Evolutionary conservation across 495 filamentous ascomycete genomes (phyloP).

Genomic region (Usnea hakonensis): DNA sequence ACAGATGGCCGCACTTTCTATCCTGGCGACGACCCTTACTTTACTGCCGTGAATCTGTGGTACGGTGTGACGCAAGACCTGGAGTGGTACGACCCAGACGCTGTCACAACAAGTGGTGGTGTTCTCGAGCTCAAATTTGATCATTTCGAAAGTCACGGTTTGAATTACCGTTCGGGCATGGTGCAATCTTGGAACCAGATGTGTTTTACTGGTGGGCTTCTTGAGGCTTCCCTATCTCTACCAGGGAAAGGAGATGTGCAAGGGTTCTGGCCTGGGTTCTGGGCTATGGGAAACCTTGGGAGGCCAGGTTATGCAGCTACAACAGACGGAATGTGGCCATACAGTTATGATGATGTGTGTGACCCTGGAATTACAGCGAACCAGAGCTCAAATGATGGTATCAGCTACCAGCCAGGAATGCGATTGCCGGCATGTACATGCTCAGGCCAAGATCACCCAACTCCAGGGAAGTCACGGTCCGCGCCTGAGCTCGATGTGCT

Average conservation of each 20-base stretch:
- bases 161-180: constrained; percentile 75
- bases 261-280: constrained; percentile 77
- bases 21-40: constrained; percentile 65
- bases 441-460: constrained; percentile 57
- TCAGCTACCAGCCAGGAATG: constrained; percentile 68
- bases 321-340: constrained; percentile 73
- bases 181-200: constrained; percentile 74
- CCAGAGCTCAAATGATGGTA: constrained; percentile 59
- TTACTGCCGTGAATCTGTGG: constrained; percentile 66
- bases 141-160: constrained; percentile 56
- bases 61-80: constrained; percentile 72
- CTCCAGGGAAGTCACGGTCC: constrained; percentile 59
- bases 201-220: constrained; percentile 66
- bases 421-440: constrained; percentile 65
- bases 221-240: constrained; percentile 72
- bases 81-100: constrained; percentile 81
- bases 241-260: constrained; percentile 60
- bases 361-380: constrained; percentile 74
- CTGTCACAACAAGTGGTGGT: constrained; percentile 59
- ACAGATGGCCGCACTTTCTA: constrained; percentile 64
- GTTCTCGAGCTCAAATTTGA: constrained; percentile 61
- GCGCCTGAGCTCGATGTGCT: constrained; percentile 73
- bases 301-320: constrained; percentile 62
- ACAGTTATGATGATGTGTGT: constrained; percentile 65
- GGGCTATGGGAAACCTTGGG: constrained; percentile 70